These are phyloP conservation scores for Amanita muscaria DNA, from an alignment of 768 basidiomycete species.

Conservation along the genomic window DNA sequence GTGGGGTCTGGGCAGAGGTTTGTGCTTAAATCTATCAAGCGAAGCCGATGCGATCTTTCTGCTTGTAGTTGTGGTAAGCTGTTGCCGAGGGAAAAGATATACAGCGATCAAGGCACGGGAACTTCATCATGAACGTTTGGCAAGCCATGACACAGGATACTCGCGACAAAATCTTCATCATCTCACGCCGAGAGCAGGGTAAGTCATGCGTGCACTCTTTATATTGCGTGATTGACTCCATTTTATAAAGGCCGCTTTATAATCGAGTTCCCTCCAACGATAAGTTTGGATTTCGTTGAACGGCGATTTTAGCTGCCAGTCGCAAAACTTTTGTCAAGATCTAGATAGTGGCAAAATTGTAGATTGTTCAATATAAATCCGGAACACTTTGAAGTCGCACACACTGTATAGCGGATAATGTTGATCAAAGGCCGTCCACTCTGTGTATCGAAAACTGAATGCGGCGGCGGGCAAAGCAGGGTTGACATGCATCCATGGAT, in stretches of 20 bases:
- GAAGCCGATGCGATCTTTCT: not conserved
- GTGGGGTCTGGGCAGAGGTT: conserved; percentile 26
- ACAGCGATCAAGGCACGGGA: conserved; percentile 1
- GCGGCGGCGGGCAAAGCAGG: too few relatives aligned
- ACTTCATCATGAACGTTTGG: conserved; percentile 17
- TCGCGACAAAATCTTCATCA: not conserved
- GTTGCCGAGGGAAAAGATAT: conserved; percentile 20
- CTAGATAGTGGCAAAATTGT: too few relatives aligned
- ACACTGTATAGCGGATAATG: too few relatives aligned
- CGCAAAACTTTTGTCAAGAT: not conserved
- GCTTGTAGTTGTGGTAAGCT: conserved; percentile 25
- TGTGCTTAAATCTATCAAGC: not conserved
- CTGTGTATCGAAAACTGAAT: too few relatives aligned
- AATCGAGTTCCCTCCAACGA: conserved; percentile 24
- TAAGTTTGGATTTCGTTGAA: too few relatives aligned
- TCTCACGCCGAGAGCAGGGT: conserved; percentile 19
- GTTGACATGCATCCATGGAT: too few relatives aligned
- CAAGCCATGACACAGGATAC: conserved; percentile 14
- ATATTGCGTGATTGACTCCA: too few relatives aligned
- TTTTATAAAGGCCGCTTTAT: conserved; percentile 19
- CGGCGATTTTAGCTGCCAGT: too few relatives aligned
- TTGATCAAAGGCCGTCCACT: too few relatives aligned
- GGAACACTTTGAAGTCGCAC: too few relatives aligned
- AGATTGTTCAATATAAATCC: too few relatives aligned
- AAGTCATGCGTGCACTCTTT: conserved; percentile 12